phyloP scores from a whole-genome alignment of 371 early-diverging fungal genomes.

The Lichtheimia hyalospora region DNA sequence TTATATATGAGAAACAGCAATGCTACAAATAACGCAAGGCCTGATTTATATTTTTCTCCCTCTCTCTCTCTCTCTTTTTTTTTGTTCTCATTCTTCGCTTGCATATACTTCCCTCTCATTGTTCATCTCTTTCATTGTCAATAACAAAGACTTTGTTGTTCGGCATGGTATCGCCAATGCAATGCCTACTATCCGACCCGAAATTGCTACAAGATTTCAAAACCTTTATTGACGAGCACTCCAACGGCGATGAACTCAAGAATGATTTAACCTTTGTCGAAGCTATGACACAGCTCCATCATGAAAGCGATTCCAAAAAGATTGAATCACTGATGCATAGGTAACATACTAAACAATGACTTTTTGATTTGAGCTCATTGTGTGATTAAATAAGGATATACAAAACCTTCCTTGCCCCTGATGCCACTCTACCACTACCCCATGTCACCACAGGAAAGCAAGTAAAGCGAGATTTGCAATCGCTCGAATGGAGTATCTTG shows the following conservation, averaged over 20 bases:
- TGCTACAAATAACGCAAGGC: no score
- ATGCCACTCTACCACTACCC: slow-evolving; percentile 28
- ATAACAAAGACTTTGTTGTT: neutral
- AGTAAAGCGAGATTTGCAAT: slow-evolving; percentile 20
- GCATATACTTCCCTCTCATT: no score
- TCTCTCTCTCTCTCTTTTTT: neutral
- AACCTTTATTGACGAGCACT: slow-evolving; percentile 14
- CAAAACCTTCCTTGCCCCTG: slow-evolving; percentile 33
- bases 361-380: neutral
- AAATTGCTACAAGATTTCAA: slow-evolving; percentile 31
- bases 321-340: slow-evolving; percentile 27
- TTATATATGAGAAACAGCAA: no score
- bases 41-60: neutral
- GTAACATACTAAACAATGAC: slow-evolving; percentile 10
- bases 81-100: neutral
- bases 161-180: slow-evolving; percentile 4
- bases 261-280: slow-evolving; percentile 38
- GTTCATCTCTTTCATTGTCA: neutral
- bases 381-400: slow-evolving; percentile 28
- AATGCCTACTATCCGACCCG: slow-evolving; percentile 28
- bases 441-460: slow-evolving; percentile 21
- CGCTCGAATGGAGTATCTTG: slow-evolving; percentile 28
- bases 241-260: slow-evolving; percentile 16
- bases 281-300: slow-evolving; percentile 35
- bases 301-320: slow-evolving; percentile 23